Evolutionary conservation across 2,329 filamentous ascomycete species (phyloP), one percentile per base, ranked within the genome.

Genomic region (Cercospora sp.): DNA sequence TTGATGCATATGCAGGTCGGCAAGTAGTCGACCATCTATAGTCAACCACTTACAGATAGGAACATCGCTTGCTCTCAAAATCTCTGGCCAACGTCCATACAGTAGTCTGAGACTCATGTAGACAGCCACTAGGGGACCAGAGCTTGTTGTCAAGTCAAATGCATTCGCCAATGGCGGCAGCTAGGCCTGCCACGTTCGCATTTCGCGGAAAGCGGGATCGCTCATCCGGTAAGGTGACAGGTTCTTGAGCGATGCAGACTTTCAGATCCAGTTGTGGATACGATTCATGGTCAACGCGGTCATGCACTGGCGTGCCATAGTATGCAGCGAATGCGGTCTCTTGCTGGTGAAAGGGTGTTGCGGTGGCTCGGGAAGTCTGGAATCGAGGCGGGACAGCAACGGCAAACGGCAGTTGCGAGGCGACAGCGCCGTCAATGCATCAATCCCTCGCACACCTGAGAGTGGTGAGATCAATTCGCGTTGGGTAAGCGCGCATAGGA

Each of bases 281-380:
- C 62, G 53, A 64, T 18, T 64, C 62, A 58, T 64, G 51, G 30
- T 26, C 53, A n/a, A 48, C 36, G 53, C 33, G 28, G 53, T n/a
- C 62, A 48, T 42, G 51, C 53, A 40, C 7, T 64, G 26, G 62
- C 62, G 51, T 58, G 20, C 53, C 51, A 42, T 42, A 20, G 6
- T 13, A 26, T 42, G 7, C 23, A 48, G 53, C 62, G 53, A 59
- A 33, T 64, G 48, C 30, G n/a, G 30, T 40, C 23, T 16, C 48
- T 28, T 31, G 60, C 26, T 53, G 26, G 28, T 20, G 5, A 3
- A 33, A 18, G 13, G 12, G 20, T 53, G 9, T 40, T 16, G 16
- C 55, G 28, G 13, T 31, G 55, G 16, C 55, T 13, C 30, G 28
- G 28, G 55, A 16, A 36, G 9, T 33, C 13, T 30, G 26, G 16